Evolutionary conservation across 768 basidiomycete species (phyloP), one percentile per base, ranked within the genome.

Genomic region (Rubroboletus pulcherrimus): DNA sequence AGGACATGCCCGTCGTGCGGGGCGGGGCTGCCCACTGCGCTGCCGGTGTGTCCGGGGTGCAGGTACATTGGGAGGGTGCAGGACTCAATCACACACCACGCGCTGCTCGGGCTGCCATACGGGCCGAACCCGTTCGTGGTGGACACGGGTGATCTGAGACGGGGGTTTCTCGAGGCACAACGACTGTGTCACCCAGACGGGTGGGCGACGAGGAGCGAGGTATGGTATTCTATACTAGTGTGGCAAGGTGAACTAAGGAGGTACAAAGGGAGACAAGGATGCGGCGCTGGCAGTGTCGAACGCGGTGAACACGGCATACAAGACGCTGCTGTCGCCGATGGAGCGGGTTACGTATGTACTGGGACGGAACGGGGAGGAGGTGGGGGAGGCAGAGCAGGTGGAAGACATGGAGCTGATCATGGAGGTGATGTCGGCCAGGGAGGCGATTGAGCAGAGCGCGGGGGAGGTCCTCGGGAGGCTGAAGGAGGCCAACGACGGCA

Each of bases 161-260:
- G 75, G 35, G 78, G 80, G 30, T 95, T 92, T 68, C 75, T 88
- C 34, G 74, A 79, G 44, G 82, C 88, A 4, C 94, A 96, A 66
- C 78, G 83, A 21, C 74, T 82, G 21, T 85, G 91, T 49, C 94
- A 98, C 74, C 94, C 94, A 0, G 94, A 98, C 68, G 78, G 84
- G 12, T 96, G 90, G 87, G 80, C 84, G 34, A 80, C 83, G 31
- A 79, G 81, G 64, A 83, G 84, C 53, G 71, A 79, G 56, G 89
- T 88, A 59, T 51, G 71, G 55, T 44, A 56, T n/a, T 34, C 33
- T 57, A 51, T 43, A 19, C 47, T 53, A 43, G 15, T n/a, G 21
- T 34, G 29, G 33, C 38, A 29, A 59, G 54, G n/a, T 10, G 21
- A 5, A 48, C 62, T 62, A 56, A 59, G 7, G 29, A n/a, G 31